Percentiles rank a stretch among this genome's conserved stretches.
These are phyloP conservation scores for Leptographium lundbergii DNA, from an alignment of 2,329 filamentous ascomycete genomes.

Conservation along the genomic window DNA sequence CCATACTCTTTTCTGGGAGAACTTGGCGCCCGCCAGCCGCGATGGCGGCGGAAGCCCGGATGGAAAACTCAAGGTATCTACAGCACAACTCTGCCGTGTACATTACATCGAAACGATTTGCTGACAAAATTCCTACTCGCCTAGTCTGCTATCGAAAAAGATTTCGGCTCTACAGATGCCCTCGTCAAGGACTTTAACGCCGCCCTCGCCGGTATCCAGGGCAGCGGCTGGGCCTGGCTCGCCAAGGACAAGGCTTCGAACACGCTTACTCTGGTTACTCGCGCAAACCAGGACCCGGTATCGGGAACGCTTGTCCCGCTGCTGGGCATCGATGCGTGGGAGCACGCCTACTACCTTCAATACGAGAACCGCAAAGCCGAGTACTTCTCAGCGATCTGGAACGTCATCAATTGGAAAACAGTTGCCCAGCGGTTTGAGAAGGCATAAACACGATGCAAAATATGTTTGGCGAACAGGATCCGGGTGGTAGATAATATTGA, in stretches of 20 bases:
- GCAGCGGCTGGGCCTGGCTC: slow-evolving; percentile 85
- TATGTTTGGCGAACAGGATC: not conserved
- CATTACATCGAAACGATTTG: too few species aligned
- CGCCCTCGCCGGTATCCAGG: slow-evolving; percentile 63
- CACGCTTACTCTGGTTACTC: slow-evolving; percentile 50
- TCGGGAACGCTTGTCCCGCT: slow-evolving; percentile 71
- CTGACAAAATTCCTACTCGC: not conserved
- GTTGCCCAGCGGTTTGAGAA: slow-evolving; percentile 59
- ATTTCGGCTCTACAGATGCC: slow-evolving; percentile 53
- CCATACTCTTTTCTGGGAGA: slow-evolving; percentile 87
- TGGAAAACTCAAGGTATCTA: slow-evolving; percentile 43
- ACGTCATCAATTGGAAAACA: slow-evolving; percentile 91
- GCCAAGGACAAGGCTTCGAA: slow-evolving; percentile 56
- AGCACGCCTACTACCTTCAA: slow-evolving; percentile 92
- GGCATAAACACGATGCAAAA: slow-evolving; percentile 4
- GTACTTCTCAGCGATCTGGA: slow-evolving; percentile 90
- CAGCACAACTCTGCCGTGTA: not conserved
- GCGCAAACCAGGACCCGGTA: slow-evolving; percentile 84
- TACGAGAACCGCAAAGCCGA: slow-evolving; percentile 96
- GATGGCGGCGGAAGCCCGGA: slow-evolving; percentile 48
- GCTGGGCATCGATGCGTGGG: slow-evolving; percentile 87
- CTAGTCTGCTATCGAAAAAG: slow-evolving; percentile 45
- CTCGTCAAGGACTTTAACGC: slow-evolving; percentile 57
- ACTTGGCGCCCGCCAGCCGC: slow-evolving; percentile 56
- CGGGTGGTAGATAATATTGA: too few species aligned